Base-by-base conservation (phyloP, 257 asterid species). In the Eucommia ulmoides region DNA sequence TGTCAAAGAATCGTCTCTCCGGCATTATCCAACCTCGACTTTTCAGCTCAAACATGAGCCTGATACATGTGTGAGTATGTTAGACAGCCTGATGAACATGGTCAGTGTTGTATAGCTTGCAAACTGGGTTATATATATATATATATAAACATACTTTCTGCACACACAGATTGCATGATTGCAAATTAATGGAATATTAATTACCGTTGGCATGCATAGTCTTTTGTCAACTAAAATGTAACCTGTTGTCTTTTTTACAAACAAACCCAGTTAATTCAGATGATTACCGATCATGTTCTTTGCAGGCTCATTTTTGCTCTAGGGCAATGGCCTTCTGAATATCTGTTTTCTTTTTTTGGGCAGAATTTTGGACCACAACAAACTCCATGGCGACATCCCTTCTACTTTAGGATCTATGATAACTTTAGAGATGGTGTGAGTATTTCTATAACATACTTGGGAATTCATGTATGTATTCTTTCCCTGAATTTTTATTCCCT, bases 351-450 rank as follows among this genome's bases (percentile, higher is more conserved):
- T n/a, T n/a, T n/a, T n/a, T n/a, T n/a, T n/a, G n/a, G n/a, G n/a
- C 48, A 87, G 97, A 65, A 83, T 87, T 67, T 75, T 87, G 19
- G 87, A 83, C 65, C 70, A 87, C 77, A 87, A 87, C 67, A 63
- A 61, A 55, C 69, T 87, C 54, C 62, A 24, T 0, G 97, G 97
- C 25, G 59, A 26, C 50, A 49, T 87, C 71, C 97, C 97, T 1
- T 0, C 16, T 8, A 59, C 83, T 62, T 67, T 87, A 56, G 93
- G 84, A 65, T n/a, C 20, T 55, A 77, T 87, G 51, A 24, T 52
- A 61, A 55, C 76, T 20, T 67, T 87, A 77, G 82, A 74, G 67
- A 74, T 81, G 56, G 63, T 87, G 97, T 88, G 66, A 88, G 97
- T 83, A 63, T 60, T 58, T 56, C 56, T 24, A 38, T 16, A n/a